Evolutionary conservation across 1,139 yeast genomes (phyloP).

Genomic region (Saccharomyces pastorianus): DNA sequence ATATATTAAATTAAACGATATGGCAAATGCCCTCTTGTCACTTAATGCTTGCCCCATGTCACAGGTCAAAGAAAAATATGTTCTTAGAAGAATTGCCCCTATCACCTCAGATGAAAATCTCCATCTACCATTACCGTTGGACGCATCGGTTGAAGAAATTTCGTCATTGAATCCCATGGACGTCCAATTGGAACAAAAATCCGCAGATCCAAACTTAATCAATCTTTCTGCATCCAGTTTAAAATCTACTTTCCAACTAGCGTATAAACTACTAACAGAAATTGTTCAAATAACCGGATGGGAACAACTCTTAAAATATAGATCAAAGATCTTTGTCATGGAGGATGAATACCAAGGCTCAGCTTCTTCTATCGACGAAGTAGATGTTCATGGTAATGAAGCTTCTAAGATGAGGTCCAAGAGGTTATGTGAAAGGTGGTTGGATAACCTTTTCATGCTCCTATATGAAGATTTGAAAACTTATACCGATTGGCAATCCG

Average conservation of each 20-base stretch:
- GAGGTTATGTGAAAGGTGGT: slow-evolving; percentile 92
- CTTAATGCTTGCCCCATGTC: slow-evolving; percentile 95
- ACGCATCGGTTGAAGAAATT: slow-evolving; percentile 56
- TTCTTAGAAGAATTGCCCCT: slow-evolving; percentile 34
- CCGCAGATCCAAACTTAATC: too few species aligned
- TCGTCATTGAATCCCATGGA: slow-evolving; percentile 45
- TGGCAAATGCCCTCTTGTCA: slow-evolving; percentile 76
- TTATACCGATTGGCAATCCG: slow-evolving; percentile 93
- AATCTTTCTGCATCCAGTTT: too few species aligned
- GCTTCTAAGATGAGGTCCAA: slow-evolving; percentile 34
- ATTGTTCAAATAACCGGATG: too few species aligned
- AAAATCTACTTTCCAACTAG: too few species aligned
- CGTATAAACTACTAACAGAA: too few species aligned
- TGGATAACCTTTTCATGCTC: slow-evolving; percentile 86
- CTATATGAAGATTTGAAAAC: slow-evolving; percentile 86
- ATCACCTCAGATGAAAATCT: slow-evolving; percentile 32
- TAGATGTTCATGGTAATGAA: neutral
- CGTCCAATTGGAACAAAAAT: slow-evolving; percentile 34
- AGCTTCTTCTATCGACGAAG: neutral
- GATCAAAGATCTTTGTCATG: too few species aligned
- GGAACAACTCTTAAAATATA: too few species aligned
- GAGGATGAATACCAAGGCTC: too few species aligned
- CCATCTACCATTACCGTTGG: slow-evolving; percentile 80
- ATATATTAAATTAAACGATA: slow-evolving; percentile 69
- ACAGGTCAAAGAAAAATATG: slow-evolving; percentile 71